Evolutionary conservation across 2,329 filamentous ascomycete genomes (phyloP), one percentile per base, ranked within the genome.

Genomic region (Botrytis cinerea): DNA sequence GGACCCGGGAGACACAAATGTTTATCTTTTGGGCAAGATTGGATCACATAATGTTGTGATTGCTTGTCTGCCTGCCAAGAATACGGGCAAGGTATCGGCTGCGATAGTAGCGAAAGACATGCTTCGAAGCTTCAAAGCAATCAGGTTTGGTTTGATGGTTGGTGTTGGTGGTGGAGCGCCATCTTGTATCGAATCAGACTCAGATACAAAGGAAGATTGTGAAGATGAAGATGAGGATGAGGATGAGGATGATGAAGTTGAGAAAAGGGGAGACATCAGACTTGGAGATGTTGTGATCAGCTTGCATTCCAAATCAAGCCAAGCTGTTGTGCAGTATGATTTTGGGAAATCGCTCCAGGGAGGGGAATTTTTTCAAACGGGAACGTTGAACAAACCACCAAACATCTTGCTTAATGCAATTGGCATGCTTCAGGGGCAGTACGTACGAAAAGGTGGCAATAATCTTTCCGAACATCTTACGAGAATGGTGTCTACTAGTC

Each of bases 71-170:
- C 76, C 77, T 38, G 64, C 63, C n/a, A 67, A 72, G 4, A 72
- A 32, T 32, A 80, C 72, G 62, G 72, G 80, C 4, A 81, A 83
- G 1, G 81, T 82, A 16, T 76, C 75, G 2, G 80, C 81, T 3
- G 81, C 80, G 2, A 79, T 74, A 38, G 74, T 80, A 28, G 81
- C 83, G 78, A 71, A 73, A 22, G 28, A 60, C 63, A 75, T 71
- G 73, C 75, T 64, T 61, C 69, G 75, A 9, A 79, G 78, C 7
- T 84, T 84, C 73, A 75, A 77, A 20, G 74, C 73, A 48, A 82
- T 84, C 46, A 79, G 76, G 32, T 79, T 85, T 57, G 81, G 80
- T 3, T 78, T 86, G 1, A 81, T 86, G 80, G 83, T 86, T 0
- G 84, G 84, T 28, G 83, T 86, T 54, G 84, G 82, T 22, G 77